Base-by-base conservation (phyloP, 495 filamentous ascomycete genomes). In the Saxophila tyrrhenica region DNA sequence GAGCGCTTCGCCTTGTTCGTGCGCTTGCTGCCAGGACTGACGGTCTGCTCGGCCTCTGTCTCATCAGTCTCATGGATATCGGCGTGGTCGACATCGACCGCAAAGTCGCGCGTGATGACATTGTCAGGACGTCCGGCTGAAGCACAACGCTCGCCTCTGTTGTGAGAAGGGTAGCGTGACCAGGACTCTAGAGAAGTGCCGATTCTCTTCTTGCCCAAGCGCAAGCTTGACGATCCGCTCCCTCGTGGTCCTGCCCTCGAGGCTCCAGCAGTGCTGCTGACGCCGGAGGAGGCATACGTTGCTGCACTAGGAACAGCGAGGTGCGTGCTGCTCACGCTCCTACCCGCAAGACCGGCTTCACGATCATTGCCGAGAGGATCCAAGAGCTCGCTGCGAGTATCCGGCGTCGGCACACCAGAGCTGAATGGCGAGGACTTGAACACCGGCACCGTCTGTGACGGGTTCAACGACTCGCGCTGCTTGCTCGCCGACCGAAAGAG, bases 31-130 rank as follows among this genome's bases (percentile, higher is more conserved):
- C 15, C 19, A 20, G 43, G 39, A 7, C 46, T 17, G 20, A 29
- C 15, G 23, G 22, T 39, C 24, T 24, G 22, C 10, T 35, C 44
- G 21, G 39, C 24, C 10, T 29, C 46, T 11, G 46, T 22, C 48
- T 17, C 29, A 23, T 50, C 29, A 20, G 44, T 16, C 2, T 23
- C 44, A 1, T 50, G 39, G 35, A 38, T 43, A 45, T 49, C 55
- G 7, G 38, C 50, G 24, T 13, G 39, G 32, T 25, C n/a, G 16
- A 47, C 22, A 38, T 56, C 45, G 13, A 44, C 7, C 1, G 51
- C 62, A 49, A 65, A 65, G 53, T 65, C 63, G 20, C 61, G 60
- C 1, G 58, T 42, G 17, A 54, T 51, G 17, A 65, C 52, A 8
- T 54, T 49, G 49, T 65, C 63, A 1, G 20, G 24, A 3, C 42